These are phyloP conservation scores for Berberis vulgaris DNA, from an alignment of 164 flowering plant genomes.

Conservation along the genomic window DNA sequence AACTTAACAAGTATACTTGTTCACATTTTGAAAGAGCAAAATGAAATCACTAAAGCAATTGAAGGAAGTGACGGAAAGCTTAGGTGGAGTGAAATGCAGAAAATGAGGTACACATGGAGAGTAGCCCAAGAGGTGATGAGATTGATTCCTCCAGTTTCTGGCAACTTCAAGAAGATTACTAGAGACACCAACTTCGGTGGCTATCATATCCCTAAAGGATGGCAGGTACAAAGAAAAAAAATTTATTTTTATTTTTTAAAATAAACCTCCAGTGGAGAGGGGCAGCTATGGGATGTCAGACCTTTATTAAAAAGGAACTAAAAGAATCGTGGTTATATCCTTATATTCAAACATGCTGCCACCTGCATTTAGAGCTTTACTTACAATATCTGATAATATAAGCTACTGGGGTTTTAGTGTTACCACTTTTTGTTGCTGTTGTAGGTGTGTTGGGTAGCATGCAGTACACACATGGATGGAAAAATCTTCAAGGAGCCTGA, in stretches of 20 bases:
- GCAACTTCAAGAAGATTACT: slow-evolving; percentile 12
- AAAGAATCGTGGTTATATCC: no score
- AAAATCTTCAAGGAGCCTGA: slow-evolving; percentile 18
- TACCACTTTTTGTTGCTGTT: not conserved
- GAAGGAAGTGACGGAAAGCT: slow-evolving; percentile 12
- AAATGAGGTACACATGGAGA: slow-evolving; percentile 23
- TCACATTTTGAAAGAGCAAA: slow-evolving; percentile 17
- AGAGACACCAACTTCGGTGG: slow-evolving; percentile 22
- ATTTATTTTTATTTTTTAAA: no score
- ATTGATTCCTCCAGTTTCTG: slow-evolving; percentile 16
- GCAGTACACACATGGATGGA: slow-evolving; percentile 19
- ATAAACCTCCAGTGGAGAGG: no score
- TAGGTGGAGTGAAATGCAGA: slow-evolving; percentile 20
- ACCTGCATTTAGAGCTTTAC: no score
- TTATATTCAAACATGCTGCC: no score
- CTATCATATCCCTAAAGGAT: slow-evolving; percentile 28
- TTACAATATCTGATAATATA: no score
- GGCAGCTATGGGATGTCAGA: no score
- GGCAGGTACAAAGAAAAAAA: slow-evolving; percentile 25
- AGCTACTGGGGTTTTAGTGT: no score
- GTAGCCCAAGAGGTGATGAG: slow-evolving; percentile 27
- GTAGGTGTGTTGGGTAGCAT: slow-evolving; percentile 21
- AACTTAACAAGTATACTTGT: not conserved
- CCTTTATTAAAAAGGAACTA: no score
- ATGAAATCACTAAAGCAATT: slow-evolving; percentile 7